Evolutionary conservation across 2,329 filamentous ascomycete genomes (phyloP), one percentile per base, ranked within the genome.

Genomic region (Venturiaceae sp.): DNA sequence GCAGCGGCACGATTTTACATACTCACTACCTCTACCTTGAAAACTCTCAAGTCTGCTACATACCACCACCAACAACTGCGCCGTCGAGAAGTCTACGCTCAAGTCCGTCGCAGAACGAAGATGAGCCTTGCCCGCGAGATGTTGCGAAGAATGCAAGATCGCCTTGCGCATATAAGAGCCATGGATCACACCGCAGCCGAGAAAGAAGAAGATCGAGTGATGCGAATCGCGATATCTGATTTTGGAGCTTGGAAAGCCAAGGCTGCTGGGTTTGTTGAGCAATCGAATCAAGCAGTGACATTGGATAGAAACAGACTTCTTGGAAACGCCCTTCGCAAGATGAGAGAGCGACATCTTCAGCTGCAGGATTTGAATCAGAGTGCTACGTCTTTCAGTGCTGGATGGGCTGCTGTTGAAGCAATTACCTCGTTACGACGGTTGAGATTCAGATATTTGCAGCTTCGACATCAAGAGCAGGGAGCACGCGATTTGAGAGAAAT

Each of bases 401-500:
- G 28, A 3, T 57, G 36, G 28, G 39, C 39, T 9, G 55, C 39
- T 23, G 55, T 57, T 5, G 39, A 47, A 50, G 55, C 55, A 6
- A 57, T 57, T 21, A 50, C 39, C 9, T 74, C 73, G 26, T 69
- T 84, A 59, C 81, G 80, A 65, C 81, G 77, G 64, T 69, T 84
- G n/a, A 81, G 80, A 57, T 79, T 83, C 69, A 76, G 76, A 7
- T 70, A 80, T 2, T 84, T 84, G 69, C 80, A 82, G 41, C 69
- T 81, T 4, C 72, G 74, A 26, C 76, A 77, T 55, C 75, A 75
- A 26, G 67, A 73, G 9, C 76, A 83, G 59, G 81, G 75, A 41
- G 80, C 81, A 0, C 71, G 78, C 36, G 78, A 80, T 6, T 70
- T 84, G 62, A 72, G 74, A 54, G 73, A 77, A 19, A 72, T 81